Conservation (phyloP, 2,329 filamentous ascomycete genomes). For the Aspergillus cejpii region DNA sequence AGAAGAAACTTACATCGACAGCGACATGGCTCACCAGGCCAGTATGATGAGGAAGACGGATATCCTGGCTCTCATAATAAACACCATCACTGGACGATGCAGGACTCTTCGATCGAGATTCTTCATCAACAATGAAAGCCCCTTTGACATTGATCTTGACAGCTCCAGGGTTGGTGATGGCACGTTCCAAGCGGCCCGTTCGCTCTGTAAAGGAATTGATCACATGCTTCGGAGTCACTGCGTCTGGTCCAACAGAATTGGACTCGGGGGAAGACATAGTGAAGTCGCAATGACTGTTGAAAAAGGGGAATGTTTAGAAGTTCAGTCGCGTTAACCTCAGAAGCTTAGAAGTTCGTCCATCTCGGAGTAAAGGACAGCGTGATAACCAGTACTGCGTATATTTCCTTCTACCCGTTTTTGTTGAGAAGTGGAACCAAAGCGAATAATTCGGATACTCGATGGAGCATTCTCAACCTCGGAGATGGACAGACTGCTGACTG, state of each 20-base stretch:
- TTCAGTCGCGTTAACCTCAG: not conserved
- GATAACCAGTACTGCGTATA: slow-evolving; percentile 43
- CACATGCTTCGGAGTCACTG: slow-evolving; percentile 15
- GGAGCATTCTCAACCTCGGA: not conserved
- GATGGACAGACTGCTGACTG: not conserved
- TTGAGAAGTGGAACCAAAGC: slow-evolving; percentile 9
- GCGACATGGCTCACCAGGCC: slow-evolving; percentile 94
- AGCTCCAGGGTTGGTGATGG: slow-evolving; percentile 55
- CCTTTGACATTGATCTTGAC: slow-evolving; percentile 96
- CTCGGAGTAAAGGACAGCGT: slow-evolving; percentile 28
- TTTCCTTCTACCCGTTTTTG: slow-evolving; percentile 39
- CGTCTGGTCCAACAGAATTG: slow-evolving; percentile 11
- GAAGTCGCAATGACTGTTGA: slow-evolving; percentile 8
- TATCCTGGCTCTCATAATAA: slow-evolving; percentile 77
- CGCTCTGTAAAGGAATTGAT: slow-evolving; percentile 21
- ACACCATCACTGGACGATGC: slow-evolving; percentile 50
- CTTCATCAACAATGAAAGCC: slow-evolving; percentile 90
- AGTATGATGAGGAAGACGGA: slow-evolving; percentile 91
- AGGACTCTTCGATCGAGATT: slow-evolving; percentile 47
- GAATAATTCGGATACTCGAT: not conserved
- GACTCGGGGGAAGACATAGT: slow-evolving; percentile 31
- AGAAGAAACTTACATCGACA: slow-evolving; percentile 65
- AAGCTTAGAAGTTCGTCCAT: slow-evolving; percentile 4
- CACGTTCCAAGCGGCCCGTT: slow-evolving; percentile 33
- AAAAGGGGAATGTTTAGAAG: slow-evolving; percentile 10